Percentiles rank a stretch among this genome's conserved stretches.
Evolutionary conservation across 2,329 filamentous ascomycete species (phyloP).

Genomic region (Parastagonospora nodorum): DNA sequence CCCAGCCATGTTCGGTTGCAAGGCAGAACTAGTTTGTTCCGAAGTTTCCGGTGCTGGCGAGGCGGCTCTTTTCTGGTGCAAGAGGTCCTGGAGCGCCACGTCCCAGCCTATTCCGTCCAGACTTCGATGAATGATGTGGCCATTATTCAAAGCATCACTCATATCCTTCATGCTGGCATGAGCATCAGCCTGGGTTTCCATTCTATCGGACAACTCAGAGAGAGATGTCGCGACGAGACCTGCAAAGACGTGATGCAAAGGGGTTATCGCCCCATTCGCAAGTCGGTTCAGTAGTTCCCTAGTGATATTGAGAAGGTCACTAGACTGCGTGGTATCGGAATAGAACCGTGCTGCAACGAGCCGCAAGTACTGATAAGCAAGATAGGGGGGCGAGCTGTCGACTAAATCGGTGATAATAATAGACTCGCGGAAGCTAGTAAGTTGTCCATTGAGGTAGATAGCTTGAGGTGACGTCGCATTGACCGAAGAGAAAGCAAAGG

Average conservation of each 20-base stretch:
- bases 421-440: slow-evolving; percentile 39
- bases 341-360: slow-evolving; percentile 39
- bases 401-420: slow-evolving; percentile 36
- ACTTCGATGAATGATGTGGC: slow-evolving; percentile 38
- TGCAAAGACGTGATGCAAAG: slow-evolving; percentile 44
- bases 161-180: slow-evolving; percentile 45
- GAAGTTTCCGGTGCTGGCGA: slow-evolving; percentile 21
- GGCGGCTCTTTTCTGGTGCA: slow-evolving; percentile 36
- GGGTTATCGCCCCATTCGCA: slow-evolving; percentile 31
- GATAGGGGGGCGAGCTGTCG: slow-evolving; percentile 35
- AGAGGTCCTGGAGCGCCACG: slow-evolving; percentile 36
- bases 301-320: slow-evolving; percentile 31
- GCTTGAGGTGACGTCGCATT: slow-evolving; percentile 31
- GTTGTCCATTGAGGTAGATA: slow-evolving; percentile 35
- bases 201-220: slow-evolving; percentile 39
- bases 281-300: slow-evolving; percentile 38
- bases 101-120: slow-evolving; percentile 43
- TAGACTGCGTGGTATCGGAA: slow-evolving; percentile 24
- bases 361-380: slow-evolving; percentile 45
- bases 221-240: slow-evolving; percentile 42
- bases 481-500: slow-evolving; percentile 31
- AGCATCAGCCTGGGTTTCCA: slow-evolving; percentile 44
- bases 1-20: slow-evolving; percentile 45
- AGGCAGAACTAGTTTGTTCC: slow-evolving; percentile 32
- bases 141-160: slow-evolving; percentile 38